Conservation (phyloP, 768 basidiomycete species). For the Termitomyces sp. region DNA sequence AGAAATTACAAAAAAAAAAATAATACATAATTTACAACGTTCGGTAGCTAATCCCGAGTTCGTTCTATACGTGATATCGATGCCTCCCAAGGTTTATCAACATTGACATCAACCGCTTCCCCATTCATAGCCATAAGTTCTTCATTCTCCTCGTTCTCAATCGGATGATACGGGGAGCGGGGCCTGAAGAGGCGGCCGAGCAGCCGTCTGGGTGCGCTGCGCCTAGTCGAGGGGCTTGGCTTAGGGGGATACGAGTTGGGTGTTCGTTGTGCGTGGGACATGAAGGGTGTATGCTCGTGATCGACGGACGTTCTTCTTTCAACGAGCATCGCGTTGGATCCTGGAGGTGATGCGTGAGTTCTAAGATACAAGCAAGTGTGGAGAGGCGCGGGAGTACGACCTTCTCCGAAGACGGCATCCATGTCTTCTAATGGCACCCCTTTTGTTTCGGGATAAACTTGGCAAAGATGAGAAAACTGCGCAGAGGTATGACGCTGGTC, state of each 20-base stretch:
- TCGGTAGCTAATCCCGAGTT: not conserved
- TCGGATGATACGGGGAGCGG: constrained; percentile 6
- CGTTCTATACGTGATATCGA: not conserved
- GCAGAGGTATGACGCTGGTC: not conserved
- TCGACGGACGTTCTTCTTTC: not conserved
- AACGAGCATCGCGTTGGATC: not conserved
- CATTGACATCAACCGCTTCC: constrained; percentile 3
- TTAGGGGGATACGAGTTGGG: constrained; percentile 10
- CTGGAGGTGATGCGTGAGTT: not conserved
- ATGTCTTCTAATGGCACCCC: constrained; percentile 87
- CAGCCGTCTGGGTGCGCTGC: constrained; percentile 3
- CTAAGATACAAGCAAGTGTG: not conserved
- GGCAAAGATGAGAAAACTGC: not conserved
- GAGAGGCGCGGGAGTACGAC: constrained; percentile 24
- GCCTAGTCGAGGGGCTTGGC: not conserved
- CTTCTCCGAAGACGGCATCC: constrained; percentile 87
- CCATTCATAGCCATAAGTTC: constrained; percentile 11
- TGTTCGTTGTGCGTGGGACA: not conserved
- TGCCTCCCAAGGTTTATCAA: not conserved
- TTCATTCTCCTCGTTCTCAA: constrained; percentile 7
- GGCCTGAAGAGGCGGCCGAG: constrained; percentile 9
- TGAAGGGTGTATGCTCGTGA: constrained; percentile 4
- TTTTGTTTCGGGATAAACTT: constrained; percentile 85
- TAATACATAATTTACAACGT: not conserved
- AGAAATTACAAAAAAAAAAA: not conserved